Evolutionary conservation across 1,139 yeast species (phyloP).

Genomic region (Citeromyces hawaiiensis): DNA sequence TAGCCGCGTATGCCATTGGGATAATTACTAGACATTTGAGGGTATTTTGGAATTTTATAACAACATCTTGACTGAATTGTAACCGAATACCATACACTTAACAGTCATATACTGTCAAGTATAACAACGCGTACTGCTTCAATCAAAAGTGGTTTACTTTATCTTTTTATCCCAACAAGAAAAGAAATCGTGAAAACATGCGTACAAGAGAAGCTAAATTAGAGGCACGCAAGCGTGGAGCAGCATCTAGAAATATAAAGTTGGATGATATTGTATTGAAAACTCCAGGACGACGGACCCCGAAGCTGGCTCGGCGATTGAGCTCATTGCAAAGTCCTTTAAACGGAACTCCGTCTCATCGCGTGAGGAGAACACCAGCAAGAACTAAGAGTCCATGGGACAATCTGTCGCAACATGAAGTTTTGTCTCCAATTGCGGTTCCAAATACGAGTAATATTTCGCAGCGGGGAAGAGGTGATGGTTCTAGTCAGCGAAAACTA

Average conservation of each 20-base stretch:
- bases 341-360: not conserved
- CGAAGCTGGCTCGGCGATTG: not conserved
- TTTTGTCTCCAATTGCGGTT: not conserved
- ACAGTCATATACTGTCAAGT: no score
- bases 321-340: slow-evolving; percentile 3
- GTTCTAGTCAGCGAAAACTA: not conserved
- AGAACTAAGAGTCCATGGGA: not conserved
- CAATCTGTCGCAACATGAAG: not conserved
- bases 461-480: not conserved
- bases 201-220: slow-evolving; percentile 12
- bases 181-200: slow-evolving; percentile 4
- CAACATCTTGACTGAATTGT: no score
- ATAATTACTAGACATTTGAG: no score
- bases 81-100: no score
- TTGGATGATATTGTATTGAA: slow-evolving; percentile 3
- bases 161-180: no score
- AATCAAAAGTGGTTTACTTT: not conserved
- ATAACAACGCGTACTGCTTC: not conserved
- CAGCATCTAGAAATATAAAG: slow-evolving; percentile 7
- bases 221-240: slow-evolving; percentile 16
- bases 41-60: no score
- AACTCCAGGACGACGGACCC: slow-evolving; percentile 4
- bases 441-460: not conserved
- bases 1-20: no score
- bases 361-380: slow-evolving; percentile 3